Conservation (phyloP, 2,329 filamentous ascomycete species). For the Neurospora sp. region DNA sequence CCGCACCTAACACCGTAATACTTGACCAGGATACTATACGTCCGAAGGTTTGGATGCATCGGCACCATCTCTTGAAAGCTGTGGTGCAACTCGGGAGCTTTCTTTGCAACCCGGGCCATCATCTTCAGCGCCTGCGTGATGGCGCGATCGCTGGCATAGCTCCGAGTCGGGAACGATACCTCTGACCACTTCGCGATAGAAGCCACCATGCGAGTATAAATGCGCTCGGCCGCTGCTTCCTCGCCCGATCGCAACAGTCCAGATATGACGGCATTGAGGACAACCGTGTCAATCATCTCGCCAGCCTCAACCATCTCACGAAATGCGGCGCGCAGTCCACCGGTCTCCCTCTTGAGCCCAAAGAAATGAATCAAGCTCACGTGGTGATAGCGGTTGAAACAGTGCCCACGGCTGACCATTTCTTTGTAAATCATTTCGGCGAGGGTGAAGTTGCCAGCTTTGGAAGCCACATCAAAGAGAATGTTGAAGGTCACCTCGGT, state of each 20-base stretch:
- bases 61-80: slow-evolving; percentile 52
- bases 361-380: slow-evolving; percentile 77
- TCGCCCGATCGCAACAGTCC: slow-evolving; percentile 72
- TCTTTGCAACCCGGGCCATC: slow-evolving; percentile 44
- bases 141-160: slow-evolving; percentile 37
- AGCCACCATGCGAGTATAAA: slow-evolving; percentile 78
- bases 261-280: slow-evolving; percentile 78
- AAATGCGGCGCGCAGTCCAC: slow-evolving; percentile 68
- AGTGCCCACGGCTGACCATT: slow-evolving; percentile 60
- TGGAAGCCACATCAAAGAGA: slow-evolving; percentile 79
- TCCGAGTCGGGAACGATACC: slow-evolving; percentile 29
- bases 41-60: slow-evolving; percentile 65
- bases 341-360: slow-evolving; percentile 63
- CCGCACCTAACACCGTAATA: slow-evolving; percentile 62
- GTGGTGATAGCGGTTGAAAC: slow-evolving; percentile 69
- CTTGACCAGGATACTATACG: slow-evolving; percentile 70
- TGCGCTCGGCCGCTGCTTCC: slow-evolving; percentile 62
- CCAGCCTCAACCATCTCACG: slow-evolving; percentile 72
- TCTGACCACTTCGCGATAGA: slow-evolving; percentile 26
- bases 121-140: slow-evolving; percentile 48
- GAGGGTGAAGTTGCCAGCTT: slow-evolving; percentile 72
- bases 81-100: slow-evolving; percentile 44
- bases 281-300: slow-evolving; percentile 79
- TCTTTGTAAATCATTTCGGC: slow-evolving; percentile 80
- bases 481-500: slow-evolving; percentile 87